These are phyloP conservation scores for Phaeoacremonium minimum DNA, from an alignment of 2,329 filamentous ascomycete species.

Conservation along the genomic window DNA sequence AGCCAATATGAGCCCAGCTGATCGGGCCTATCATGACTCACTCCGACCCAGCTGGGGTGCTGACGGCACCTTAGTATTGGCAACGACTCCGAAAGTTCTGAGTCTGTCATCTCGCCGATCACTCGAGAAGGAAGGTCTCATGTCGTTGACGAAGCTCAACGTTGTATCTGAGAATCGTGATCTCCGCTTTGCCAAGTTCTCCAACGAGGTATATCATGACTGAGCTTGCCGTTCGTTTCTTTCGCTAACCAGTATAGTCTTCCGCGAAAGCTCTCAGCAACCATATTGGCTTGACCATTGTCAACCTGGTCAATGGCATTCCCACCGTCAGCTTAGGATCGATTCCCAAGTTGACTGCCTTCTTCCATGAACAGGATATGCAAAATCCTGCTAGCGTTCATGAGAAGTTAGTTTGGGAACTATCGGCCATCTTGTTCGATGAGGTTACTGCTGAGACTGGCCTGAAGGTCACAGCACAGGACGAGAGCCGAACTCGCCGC, in stretches of 20 bases:
- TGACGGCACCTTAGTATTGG: constrained; percentile 62
- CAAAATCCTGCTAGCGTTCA: constrained; percentile 35
- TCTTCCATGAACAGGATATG: constrained; percentile 34
- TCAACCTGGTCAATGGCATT: constrained; percentile 50
- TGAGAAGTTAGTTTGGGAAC: constrained; percentile 77
- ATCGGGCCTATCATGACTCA: constrained; percentile 66
- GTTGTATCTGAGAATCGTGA: constrained; percentile 62
- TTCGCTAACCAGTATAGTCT: constrained; percentile 33
- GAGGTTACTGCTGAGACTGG: constrained; percentile 33
- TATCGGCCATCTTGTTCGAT: constrained; percentile 85
- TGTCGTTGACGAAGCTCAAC: constrained; percentile 49
- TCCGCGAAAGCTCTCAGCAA: constrained; percentile 48
- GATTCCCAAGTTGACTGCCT: constrained; percentile 41
- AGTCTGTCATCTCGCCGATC: constrained; percentile 8
- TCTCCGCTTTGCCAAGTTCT: constrained; percentile 60
- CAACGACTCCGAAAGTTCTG: constrained; percentile 8
- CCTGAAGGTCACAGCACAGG: constrained; percentile 32
- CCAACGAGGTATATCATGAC: constrained; percentile 40
- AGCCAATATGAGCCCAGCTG: constrained; percentile 55
- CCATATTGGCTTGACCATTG: constrained; percentile 51
- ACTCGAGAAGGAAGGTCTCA: constrained; percentile 37
- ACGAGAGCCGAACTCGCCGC: constrained; percentile 41
- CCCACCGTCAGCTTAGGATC: constrained; percentile 52
- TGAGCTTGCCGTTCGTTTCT: constrained; percentile 9
- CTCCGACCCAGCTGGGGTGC: constrained; percentile 78